Conservation (phyloP, 768 basidiomycete species). For the Pisolithus orientalis region DNA sequence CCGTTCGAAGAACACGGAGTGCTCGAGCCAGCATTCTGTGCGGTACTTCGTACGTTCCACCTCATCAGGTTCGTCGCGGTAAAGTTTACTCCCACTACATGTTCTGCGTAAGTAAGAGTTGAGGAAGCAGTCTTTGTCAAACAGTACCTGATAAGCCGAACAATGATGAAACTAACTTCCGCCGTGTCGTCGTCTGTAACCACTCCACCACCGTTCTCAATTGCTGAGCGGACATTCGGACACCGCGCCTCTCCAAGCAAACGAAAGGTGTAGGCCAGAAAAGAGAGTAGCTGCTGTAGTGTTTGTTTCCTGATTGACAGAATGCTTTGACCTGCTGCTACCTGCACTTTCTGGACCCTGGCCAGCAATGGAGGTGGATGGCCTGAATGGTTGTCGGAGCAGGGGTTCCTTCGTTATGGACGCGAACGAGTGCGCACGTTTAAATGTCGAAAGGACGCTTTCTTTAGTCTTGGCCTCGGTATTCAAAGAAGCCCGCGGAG, state of each 20-base stretch:
- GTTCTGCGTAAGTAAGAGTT: slow-evolving; percentile 6
- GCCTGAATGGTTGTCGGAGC: slow-evolving; percentile 41
- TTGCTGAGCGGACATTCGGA: slow-evolving; percentile 48
- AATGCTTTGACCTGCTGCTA: slow-evolving; percentile 8
- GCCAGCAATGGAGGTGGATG: slow-evolving; percentile 26
- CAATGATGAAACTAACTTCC: slow-evolving; percentile 59
- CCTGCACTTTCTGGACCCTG: slow-evolving; percentile 13
- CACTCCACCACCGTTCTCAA: slow-evolving; percentile 56
- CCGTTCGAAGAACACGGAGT: slow-evolving; percentile 71
- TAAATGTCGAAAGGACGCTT: slow-evolving; percentile 52
- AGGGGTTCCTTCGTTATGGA: slow-evolving; percentile 24
- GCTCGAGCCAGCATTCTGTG: slow-evolving; percentile 93
- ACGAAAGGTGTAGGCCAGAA: slow-evolving; percentile 45
- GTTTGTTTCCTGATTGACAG: neutral
- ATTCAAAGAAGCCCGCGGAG: slow-evolving; percentile 2
- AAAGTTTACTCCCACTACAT: slow-evolving; percentile 65
- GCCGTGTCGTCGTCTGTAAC: slow-evolving; percentile 38
- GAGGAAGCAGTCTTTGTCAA: neutral
- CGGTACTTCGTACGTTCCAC: slow-evolving; percentile 51
- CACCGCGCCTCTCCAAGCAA: slow-evolving; percentile 64
- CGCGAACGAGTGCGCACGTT: slow-evolving; percentile 61
- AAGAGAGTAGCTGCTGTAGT: slow-evolving; percentile 35
- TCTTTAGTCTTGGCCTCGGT: slow-evolving; percentile 15
- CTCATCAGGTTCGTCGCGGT: slow-evolving; percentile 46
- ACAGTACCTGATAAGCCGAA: slow-evolving; percentile 65